phyloP scores from a whole-genome alignment of 1,284 basidiomycete species.

The Volvariella surrecta region DNA sequence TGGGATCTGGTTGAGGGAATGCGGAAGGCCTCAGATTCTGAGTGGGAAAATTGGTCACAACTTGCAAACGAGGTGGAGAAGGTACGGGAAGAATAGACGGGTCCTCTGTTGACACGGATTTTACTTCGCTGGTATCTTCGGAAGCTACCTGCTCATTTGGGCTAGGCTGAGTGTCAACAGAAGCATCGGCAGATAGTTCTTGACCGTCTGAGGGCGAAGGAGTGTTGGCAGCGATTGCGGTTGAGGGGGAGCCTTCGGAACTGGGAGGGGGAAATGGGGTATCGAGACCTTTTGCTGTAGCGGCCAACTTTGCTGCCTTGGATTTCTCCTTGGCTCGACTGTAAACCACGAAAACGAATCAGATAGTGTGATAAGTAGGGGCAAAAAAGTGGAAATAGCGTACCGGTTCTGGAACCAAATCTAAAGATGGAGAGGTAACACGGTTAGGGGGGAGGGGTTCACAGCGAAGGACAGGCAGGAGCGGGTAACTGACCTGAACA shows the following conservation, averaged over 20 bases:
- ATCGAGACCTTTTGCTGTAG: background rate
- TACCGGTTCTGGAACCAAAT: slow-evolving; percentile 91
- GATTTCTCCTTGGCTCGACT: slow-evolving; percentile 81
- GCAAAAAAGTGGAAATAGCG: slow-evolving; percentile 14
- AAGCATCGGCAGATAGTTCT: background rate
- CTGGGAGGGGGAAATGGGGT: no score
- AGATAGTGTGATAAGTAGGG: slow-evolving; percentile 5
- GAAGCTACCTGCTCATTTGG: background rate
- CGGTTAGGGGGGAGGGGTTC: slow-evolving; percentile 5
- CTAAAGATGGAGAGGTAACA: slow-evolving; percentile 27
- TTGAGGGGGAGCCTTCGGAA: no score
- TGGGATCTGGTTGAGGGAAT: slow-evolving; percentile 4
- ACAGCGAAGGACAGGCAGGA: slow-evolving; percentile 3
- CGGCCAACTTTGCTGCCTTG: slow-evolving; percentile 29
- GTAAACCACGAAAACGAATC: slow-evolving; percentile 8
- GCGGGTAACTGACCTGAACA: slow-evolving; percentile 66
- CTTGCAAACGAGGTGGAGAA: slow-evolving; percentile 31
- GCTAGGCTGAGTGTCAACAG: background rate
- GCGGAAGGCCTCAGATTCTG: slow-evolving; percentile 13
- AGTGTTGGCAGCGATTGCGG: background rate
- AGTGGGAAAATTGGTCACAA: slow-evolving; percentile 26
- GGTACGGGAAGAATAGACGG: slow-evolving; percentile 17
- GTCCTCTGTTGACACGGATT: slow-evolving; percentile 9
- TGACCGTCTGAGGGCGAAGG: background rate
- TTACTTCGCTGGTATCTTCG: background rate